Evolutionary conservation across 768 basidiomycete species (phyloP), one percentile per base, ranked within the genome.

Genomic region (Rubroboletus satanas): DNA sequence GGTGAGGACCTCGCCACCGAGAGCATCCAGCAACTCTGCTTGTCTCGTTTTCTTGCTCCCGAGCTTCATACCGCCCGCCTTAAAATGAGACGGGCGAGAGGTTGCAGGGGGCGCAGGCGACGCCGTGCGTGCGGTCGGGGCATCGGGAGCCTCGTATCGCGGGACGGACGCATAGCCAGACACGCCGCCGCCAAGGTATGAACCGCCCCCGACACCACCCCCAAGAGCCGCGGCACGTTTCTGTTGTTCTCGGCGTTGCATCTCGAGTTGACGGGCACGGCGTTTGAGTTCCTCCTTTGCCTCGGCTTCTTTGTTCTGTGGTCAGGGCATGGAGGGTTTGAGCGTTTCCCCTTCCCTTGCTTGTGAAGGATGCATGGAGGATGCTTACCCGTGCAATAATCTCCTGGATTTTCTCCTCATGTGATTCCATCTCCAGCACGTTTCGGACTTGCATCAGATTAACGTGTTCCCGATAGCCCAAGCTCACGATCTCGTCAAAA

Each of bases 251-350:
- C 95, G 80, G 39, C 96, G 85, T 67, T 98, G 97, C 85, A 97
- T 90, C 72, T 99, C 97, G 57, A 99, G 84, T 66, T 98, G 94
- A 70, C 97, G 97, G 0, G 97, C 95, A 31, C 96, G 88, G 38
- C 97, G 85, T 71, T 98, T 98, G 67, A 99, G 87, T 66, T 98
- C 96, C 70, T 99, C 97, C 70, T 99, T 99, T 2, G 96, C 97
- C 66, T 99, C 97, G 7, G 93, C 93, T 74, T 99, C 97, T 74
- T 98, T 98, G 78, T 99, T 98, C 88, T 95, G 56, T 23, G 17
- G 4, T 15, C 28, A 29, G 18, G 12, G 12, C 1, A 17, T 4
- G 37, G 15, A 5, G 7, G 10, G 23, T n/a, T 63, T 63, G 33
- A 65, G 44, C 7, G 11, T 7, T 36, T 32, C 2, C 9, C 35